These are phyloP conservation scores for Phallus indusiatus DNA, from an alignment of 768 basidiomycete genomes.

Conservation along the genomic window DNA sequence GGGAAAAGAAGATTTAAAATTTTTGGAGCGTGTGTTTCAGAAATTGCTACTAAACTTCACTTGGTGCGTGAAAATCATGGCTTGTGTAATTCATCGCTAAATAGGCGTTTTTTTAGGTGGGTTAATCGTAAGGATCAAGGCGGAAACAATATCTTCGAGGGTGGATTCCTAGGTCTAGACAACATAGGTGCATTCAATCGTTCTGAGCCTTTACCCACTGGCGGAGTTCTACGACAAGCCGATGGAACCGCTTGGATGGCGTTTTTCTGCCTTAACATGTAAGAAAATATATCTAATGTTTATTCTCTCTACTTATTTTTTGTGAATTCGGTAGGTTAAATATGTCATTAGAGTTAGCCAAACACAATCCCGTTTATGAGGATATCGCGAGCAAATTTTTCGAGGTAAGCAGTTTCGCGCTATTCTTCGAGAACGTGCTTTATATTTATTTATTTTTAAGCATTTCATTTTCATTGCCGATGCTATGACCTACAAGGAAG, in stretches of 20 bases:
- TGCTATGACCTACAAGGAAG: constrained; percentile 88
- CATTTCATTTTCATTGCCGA: constrained; percentile 98
- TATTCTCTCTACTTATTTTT: not conserved
- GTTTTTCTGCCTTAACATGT: constrained; percentile 97
- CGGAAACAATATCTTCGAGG: constrained; percentile 96
- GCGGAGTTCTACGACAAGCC: constrained; percentile 88
- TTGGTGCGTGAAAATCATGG: constrained; percentile 42
- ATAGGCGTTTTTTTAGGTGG: constrained; percentile 50
- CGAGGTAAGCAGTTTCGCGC: constrained; percentile 40
- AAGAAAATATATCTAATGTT: constrained; percentile 15
- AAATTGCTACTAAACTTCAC: constrained; percentile 96
- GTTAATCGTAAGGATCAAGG: constrained; percentile 95
- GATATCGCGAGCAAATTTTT: constrained; percentile 99
- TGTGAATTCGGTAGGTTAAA: constrained; percentile 56
- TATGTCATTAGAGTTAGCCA: constrained; percentile 94
- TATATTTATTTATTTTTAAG: constrained; percentile 28
- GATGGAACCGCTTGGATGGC: constrained; percentile 99
- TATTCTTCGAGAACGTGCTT: not conserved
- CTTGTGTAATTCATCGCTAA: not conserved
- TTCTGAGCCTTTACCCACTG: constrained; percentile 92
- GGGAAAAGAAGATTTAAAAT: constrained; percentile 81
- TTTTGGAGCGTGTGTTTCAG: constrained; percentile 97
- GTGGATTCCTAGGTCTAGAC: constrained; percentile 95
- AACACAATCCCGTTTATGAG: constrained; percentile 96
- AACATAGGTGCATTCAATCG: constrained; percentile 98